These are phyloP conservation scores for Noccaea bulbosa DNA, from an alignment of 345 rosid species.

Conservation along the genomic window DNA sequence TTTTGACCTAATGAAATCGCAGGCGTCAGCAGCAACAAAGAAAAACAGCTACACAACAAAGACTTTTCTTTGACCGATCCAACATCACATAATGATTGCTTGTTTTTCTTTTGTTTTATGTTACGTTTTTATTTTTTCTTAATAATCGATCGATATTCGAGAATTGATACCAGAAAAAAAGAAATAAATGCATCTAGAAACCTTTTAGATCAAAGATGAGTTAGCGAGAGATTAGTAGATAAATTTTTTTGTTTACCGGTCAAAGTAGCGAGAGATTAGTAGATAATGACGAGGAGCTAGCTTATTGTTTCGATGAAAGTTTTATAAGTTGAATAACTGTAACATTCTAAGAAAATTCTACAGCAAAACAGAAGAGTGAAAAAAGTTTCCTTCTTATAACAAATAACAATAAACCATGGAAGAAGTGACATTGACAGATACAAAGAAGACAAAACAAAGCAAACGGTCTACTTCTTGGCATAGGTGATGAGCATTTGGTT, in stretches of 20 bases:
- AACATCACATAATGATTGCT: constrained; percentile 39
- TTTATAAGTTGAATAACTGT: constrained; percentile 4
- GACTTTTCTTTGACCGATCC: constrained; percentile 38
- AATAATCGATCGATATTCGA: not conserved
- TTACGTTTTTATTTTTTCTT: not conserved
- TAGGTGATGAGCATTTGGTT: constrained; percentile 83
- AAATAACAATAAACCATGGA: constrained; percentile 10
- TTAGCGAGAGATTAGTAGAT: not conserved
- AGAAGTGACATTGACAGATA: constrained; percentile 18
- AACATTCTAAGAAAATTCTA: constrained; percentile 7
- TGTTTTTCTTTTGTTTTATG: not conserved
- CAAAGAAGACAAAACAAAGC: not conserved
- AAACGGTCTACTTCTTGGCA: constrained; percentile 77
- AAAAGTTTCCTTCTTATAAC: not conserved
- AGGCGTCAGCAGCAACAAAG: constrained; percentile 34
- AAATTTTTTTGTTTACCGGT: too few relatives aligned
- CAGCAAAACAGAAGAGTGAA: not conserved
- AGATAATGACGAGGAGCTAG: not conserved
- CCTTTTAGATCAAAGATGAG: not conserved
- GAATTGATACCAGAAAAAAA: not conserved
- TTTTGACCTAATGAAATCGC: constrained; percentile 27
- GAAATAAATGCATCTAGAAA: too few relatives aligned
- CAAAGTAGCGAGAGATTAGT: too few relatives aligned
- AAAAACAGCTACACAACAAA: constrained; percentile 47
- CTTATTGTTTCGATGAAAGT: not conserved